Conservation (phyloP, 2,329 filamentous ascomycete genomes). For the Curvularia eragrostidis region DNA sequence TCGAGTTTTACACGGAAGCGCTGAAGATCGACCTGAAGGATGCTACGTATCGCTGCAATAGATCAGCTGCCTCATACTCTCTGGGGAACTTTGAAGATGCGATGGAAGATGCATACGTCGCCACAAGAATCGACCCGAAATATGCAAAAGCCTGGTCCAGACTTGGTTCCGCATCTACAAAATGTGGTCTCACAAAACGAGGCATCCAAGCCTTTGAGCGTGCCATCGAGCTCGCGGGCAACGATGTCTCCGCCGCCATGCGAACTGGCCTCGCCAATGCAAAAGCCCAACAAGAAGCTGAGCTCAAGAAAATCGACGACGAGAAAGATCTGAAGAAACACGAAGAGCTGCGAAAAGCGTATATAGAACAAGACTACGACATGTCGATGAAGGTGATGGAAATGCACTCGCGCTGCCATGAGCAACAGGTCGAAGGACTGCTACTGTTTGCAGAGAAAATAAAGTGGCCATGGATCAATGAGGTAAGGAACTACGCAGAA, state of each 20-base stretch:
- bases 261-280: not conserved
- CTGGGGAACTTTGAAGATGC: not conserved
- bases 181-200: not conserved
- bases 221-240: not conserved
- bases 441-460: not conserved
- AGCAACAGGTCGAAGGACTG: constrained; percentile 1
- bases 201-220: not conserved
- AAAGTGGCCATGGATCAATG: constrained; percentile 1
- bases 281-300: constrained; percentile 1
- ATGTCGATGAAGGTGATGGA: not conserved
- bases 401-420: constrained; percentile 1
- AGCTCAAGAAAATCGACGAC: not conserved
- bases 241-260: not conserved
- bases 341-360: not conserved
- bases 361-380: constrained; percentile 1
- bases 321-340: not conserved
- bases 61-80: not conserved
- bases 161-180: not conserved
- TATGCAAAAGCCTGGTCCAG: constrained; percentile 2
- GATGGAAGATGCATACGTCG: not conserved
- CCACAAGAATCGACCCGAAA: not conserved
- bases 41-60: not conserved
- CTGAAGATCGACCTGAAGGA: constrained; percentile 1
- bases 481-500: constrained; percentile 1
- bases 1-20: not conserved